Evolutionary conservation across 2,329 filamentous ascomycete species (phyloP).

Genomic region (Ascochyta fabae): DNA sequence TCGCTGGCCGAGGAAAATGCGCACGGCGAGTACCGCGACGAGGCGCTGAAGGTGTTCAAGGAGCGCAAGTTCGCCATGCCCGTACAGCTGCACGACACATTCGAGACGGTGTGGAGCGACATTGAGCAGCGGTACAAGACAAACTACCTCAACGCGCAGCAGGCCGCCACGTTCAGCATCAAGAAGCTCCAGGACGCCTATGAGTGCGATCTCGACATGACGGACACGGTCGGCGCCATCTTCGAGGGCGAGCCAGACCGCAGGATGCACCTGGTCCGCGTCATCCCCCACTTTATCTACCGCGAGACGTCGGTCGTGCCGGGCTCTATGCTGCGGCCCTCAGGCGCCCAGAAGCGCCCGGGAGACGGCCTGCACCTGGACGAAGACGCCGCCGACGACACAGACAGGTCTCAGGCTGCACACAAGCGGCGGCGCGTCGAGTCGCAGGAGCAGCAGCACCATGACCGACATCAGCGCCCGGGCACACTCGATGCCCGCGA

Average conservation of each 20-base stretch:
- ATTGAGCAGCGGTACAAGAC: slow-evolving; percentile 44
- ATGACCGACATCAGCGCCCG: no score
- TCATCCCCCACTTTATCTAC: slow-evolving; percentile 37
- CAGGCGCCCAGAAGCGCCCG: slow-evolving; percentile 29
- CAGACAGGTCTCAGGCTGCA: not conserved
- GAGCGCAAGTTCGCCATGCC: slow-evolving; percentile 45
- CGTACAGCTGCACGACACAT: slow-evolving; percentile 35
- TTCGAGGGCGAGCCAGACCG: slow-evolving; percentile 40
- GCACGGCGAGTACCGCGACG: slow-evolving; percentile 22
- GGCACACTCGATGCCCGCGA: slow-evolving; percentile 23
- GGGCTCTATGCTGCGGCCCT: slow-evolving; percentile 39
- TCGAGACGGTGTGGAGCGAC: slow-evolving; percentile 39
- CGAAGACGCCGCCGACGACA: no score
- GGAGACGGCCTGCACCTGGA: slow-evolving; percentile 15
- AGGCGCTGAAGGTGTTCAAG: slow-evolving; percentile 36
- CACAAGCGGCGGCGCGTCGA: slow-evolving; percentile 37
- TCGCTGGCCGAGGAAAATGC: slow-evolving; percentile 34
- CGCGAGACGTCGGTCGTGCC: slow-evolving; percentile 43
- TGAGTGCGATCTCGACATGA: slow-evolving; percentile 46
- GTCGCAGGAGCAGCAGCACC: slow-evolving; percentile 13
- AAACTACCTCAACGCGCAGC: slow-evolving; percentile 36
- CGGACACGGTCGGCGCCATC: slow-evolving; percentile 44
- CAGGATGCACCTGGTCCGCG: slow-evolving; percentile 38
- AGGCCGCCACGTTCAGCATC: slow-evolving; percentile 38
- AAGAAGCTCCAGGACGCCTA: slow-evolving; percentile 46